Evolutionary conservation across 2,329 filamentous ascomycete genomes (phyloP).

Genomic region (Colletotrichum cereale): DNA sequence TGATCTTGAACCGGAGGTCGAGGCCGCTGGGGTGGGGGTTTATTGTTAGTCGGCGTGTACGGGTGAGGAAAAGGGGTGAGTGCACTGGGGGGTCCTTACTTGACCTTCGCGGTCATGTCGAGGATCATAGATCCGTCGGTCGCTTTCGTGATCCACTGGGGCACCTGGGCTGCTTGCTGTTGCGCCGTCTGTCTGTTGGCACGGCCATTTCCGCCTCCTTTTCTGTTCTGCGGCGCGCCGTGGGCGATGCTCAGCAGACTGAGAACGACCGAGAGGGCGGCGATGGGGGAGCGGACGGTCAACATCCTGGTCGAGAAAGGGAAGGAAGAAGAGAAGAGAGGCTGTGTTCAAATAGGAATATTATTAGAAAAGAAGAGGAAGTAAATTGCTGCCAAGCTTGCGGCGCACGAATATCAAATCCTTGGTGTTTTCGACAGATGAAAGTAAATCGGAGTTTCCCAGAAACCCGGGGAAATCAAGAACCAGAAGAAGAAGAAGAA

Average conservation of each 20-base stretch:
- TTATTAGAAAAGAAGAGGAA: not conserved
- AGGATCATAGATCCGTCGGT: constrained; percentile 68
- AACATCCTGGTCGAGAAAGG: constrained; percentile 35
- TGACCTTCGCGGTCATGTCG: constrained; percentile 66
- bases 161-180: constrained; percentile 47
- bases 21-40: constrained; percentile 57
- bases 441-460: constrained; percentile 31
- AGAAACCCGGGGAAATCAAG: constrained; percentile 33
- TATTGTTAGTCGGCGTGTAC: constrained; percentile 23
- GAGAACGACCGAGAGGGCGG: constrained; percentile 38
- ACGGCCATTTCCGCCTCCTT: constrained; percentile 26
- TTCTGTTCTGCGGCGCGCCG: constrained; percentile 40
- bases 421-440: constrained; percentile 11
- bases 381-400: constrained; percentile 33
- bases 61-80: not conserved
- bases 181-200: constrained; percentile 44
- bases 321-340: not conserved
- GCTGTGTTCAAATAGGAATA: constrained; percentile 12
- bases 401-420: constrained; percentile 31
- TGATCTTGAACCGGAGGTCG: constrained; percentile 67
- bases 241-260: constrained; percentile 32
- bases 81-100: constrained; percentile 51
- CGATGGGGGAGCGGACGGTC: constrained; percentile 36
- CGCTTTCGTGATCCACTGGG: constrained; percentile 56
- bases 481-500: not conserved